Conservation (phyloP, 805 yeast genomes). For the Spathaspora boniae region DNA sequence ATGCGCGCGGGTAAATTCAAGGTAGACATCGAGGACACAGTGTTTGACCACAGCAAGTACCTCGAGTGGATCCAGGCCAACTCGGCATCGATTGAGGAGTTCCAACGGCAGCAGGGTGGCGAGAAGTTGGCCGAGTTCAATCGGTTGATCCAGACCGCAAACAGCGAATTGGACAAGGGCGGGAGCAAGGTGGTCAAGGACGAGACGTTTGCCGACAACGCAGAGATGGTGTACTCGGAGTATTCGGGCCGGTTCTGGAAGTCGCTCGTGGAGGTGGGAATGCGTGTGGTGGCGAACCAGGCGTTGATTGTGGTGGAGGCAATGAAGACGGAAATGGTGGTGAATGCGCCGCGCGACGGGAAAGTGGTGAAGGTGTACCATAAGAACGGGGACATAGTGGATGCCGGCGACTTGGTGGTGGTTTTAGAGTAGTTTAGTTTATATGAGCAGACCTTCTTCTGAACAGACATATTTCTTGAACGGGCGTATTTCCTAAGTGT, state of each 20-base stretch:
- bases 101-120: constrained; percentile 66
- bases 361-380: constrained; percentile 71
- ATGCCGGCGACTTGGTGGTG: constrained; percentile 92
- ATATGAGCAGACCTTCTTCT: background rate
- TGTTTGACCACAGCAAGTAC: constrained; percentile 80
- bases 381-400: constrained; percentile 92
- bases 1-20: constrained; percentile 77
- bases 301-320: constrained; percentile 91
- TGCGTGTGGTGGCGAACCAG: constrained; percentile 66
- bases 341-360: constrained; percentile 66
- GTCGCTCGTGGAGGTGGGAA: constrained; percentile 77
- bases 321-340: constrained; percentile 97
- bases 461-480: background rate
- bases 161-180: constrained; percentile 62
- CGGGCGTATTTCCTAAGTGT: background rate
- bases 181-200: constrained; percentile 45
- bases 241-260: constrained; percentile 98
- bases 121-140: constrained; percentile 86
- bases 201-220: constrained; percentile 64
- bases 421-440: constrained; percentile 48
- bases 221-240: constrained; percentile 86
- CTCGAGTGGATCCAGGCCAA: constrained; percentile 74
- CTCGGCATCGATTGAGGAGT: constrained; percentile 65
- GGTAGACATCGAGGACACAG: constrained; percentile 70
- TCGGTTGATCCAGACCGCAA: constrained; percentile 73